These are phyloP conservation scores for Lagenaria siceraria DNA, from an alignment of 306 rosid genomes.

Conservation along the genomic window DNA sequence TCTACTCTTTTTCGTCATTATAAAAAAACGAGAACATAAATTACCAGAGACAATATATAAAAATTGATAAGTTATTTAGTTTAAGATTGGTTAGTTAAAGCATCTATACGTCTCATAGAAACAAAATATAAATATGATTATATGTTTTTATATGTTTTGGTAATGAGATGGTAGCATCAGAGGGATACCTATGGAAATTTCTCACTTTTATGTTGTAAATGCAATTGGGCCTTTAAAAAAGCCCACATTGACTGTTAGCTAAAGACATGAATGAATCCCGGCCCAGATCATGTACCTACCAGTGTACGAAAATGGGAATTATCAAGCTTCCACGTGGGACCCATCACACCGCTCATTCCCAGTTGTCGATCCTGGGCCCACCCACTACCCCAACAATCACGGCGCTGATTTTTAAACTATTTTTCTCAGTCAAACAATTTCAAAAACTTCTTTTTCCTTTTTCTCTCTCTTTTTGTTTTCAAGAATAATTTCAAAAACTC, in stretches of 20 bases:
- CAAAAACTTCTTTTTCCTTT: not conserved
- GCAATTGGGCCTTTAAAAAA: not conserved
- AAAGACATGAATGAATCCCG: not conserved
- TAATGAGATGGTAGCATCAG: too few relatives aligned
- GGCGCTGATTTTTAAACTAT: not conserved
- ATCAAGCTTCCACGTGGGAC: not conserved
- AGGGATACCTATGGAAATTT: too few relatives aligned
- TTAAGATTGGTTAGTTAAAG: too few relatives aligned
- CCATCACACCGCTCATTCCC: not conserved
- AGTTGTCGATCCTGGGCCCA: not conserved
- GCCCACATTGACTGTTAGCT: not conserved
- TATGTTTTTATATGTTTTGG: too few relatives aligned
- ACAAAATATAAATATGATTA: too few relatives aligned
- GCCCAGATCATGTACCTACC: not conserved
- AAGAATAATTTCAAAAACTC: too few relatives aligned
- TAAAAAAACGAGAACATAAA: too few relatives aligned
- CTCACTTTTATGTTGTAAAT: not conserved
- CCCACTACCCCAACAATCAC: conserved; percentile 1
- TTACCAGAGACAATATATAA: too few relatives aligned
- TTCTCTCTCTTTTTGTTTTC: too few relatives aligned
- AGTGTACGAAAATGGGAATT: not conserved
- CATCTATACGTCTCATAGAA: too few relatives aligned
- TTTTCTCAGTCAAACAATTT: not conserved
- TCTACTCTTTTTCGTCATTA: too few relatives aligned
- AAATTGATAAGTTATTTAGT: too few relatives aligned